phyloP scores from a whole-genome alignment of 1,139 yeast genomes.

The Nakaseomyces nivariensis region DNA sequence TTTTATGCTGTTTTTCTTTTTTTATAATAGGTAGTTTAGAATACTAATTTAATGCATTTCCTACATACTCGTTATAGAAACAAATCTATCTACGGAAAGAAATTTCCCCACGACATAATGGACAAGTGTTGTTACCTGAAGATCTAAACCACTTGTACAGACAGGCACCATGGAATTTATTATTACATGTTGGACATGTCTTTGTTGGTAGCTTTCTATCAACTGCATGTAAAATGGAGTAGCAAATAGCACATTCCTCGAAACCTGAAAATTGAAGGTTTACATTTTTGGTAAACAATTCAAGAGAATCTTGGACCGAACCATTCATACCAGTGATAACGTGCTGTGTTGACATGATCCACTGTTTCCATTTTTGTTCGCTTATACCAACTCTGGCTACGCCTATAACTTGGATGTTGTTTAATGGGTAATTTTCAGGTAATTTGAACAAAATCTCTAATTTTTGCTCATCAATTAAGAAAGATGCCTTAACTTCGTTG shows the following conservation, averaged over 20 bases:
- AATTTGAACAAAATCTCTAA: slow-evolving; percentile 69
- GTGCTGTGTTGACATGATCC: slow-evolving; percentile 86
- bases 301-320: slow-evolving; percentile 71
- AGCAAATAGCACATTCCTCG: slow-evolving; percentile 95
- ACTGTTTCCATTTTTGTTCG: slow-evolving; percentile 89
- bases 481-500: slow-evolving; percentile 64
- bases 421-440: slow-evolving; percentile 67
- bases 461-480: slow-evolving; percentile 78
- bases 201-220: slow-evolving; percentile 88
- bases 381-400: slow-evolving; percentile 78
- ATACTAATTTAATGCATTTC: not conserved
- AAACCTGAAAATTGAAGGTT: slow-evolving; percentile 80
- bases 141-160: slow-evolving; percentile 95
- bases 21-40: too few relatives aligned
- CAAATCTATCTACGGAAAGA: slow-evolving; percentile 35
- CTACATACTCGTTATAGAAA: not conserved
- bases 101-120: slow-evolving; percentile 78
- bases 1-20: not conserved
- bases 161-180: slow-evolving; percentile 96
- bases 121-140: slow-evolving; percentile 86
- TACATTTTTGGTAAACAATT: slow-evolving; percentile 71
- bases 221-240: slow-evolving; percentile 72
- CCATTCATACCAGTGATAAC: slow-evolving; percentile 66
- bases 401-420: slow-evolving; percentile 66
- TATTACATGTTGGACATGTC: slow-evolving; percentile 79